A percentile compares a stretch with the other conserved stretches of the same genome.
Evolutionary conservation across 78 protist species (phyloP).

Genomic region (Dictyostelium purpureum): DNA sequence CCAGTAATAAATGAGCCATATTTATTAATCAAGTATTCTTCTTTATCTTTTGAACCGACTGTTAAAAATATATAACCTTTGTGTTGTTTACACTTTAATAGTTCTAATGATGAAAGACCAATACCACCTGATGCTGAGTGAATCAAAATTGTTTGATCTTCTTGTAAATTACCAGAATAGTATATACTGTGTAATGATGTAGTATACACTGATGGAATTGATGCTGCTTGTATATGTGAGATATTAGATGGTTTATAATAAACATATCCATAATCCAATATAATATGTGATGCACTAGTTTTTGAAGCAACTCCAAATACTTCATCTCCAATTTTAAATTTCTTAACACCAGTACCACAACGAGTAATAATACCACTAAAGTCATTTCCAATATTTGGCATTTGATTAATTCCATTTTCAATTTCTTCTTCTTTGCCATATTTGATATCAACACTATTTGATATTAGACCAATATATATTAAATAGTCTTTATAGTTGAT

Average conservation of each 20-base stretch:
- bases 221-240: too few species aligned
- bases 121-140: constrained; percentile 63
- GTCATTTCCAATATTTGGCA: not conserved
- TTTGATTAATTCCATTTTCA: too few species aligned
- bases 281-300: not conserved
- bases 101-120: constrained; percentile 1
- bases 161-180: too few species aligned
- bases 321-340: not conserved
- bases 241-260: constrained; percentile 14
- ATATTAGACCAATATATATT: not conserved
- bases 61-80: not conserved
- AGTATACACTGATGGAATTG: too few species aligned
- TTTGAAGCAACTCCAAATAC: not conserved
- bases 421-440: too few species aligned
- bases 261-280: not conserved
- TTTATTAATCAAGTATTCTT: not conserved
- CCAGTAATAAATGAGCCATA: not conserved
- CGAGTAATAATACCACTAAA: not conserved
- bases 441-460: too few species aligned
- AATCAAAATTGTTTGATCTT: constrained; percentile 33
- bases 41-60: constrained; percentile 28
- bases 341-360: not conserved
- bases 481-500: constrained; percentile 1
- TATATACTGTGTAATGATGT: too few species aligned
- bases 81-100: constrained; percentile 29